Base-by-base conservation (phyloP, 768 basidiomycete genomes). In the Phylloporus scabripes region DNA sequence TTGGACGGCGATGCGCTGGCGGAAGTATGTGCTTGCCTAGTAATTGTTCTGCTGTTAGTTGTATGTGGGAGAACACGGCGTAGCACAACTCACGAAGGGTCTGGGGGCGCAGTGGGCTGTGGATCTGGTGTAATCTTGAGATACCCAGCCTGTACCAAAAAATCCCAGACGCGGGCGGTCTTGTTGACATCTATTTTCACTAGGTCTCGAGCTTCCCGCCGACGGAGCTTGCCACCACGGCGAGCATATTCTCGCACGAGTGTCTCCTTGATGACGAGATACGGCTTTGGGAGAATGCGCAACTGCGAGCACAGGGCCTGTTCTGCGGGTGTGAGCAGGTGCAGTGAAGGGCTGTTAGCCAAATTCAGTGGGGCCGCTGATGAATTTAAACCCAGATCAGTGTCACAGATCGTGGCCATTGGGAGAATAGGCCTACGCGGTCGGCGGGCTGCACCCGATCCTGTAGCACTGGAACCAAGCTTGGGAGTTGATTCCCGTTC, bases 141-240 rank as follows among this genome's bases (percentile, higher is more conserved):
- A 65, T 83, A 88, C 12, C 92, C 92, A 5, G 85, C 80, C 60
- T 89, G 86, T 2, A 91, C 88, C 26, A 95, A 74, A 65, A 92
- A 94, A 63, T 95, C 92, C 89, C 92, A 96, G 28, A 92, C 88
- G 34, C 87, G 76, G 66, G 84, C 86, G 1, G 90, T 92, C 69
- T 96, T 95, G 66, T 91, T 90, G 53, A 91, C 89, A 63, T 93
- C 92, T 53, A 96, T 90, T 68, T 91, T 92, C 57, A 94, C 84
- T 51, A 95, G 74, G 65, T 91, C 90, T 44, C 89, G 79, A 10
- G 92, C 92, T 66, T 96, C 92, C 46, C 92, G 76, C 26, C 89
- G 79, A 42, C 88, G 86, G 38, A 97, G 75, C 64, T 89, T 87
- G 10, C 94, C 94, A 18, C 88, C 87, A 47, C 92, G 76, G 23